phyloP scores from a whole-genome alignment of 1,284 basidiomycete species.

The Cryptococcus wingfieldii region DNA sequence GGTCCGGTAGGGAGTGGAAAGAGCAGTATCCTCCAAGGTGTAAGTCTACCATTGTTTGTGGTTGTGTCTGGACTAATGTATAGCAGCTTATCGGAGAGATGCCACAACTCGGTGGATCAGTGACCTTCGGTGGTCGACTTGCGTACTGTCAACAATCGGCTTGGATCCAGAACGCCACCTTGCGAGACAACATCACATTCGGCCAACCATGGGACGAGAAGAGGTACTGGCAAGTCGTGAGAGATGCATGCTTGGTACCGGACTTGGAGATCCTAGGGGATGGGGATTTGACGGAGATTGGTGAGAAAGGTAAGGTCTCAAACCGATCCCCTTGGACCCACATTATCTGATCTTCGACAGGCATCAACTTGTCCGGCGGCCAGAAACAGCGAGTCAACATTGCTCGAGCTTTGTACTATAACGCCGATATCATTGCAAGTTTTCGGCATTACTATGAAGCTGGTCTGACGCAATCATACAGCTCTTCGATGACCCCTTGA shows the following conservation, averaged over 20 bases:
- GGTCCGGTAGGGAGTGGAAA: constrained; percentile 70
- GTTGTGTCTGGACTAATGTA: constrained; percentile 32
- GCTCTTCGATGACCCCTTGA: constrained; percentile 70
- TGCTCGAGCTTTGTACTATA: constrained; percentile 77
- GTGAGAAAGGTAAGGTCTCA: constrained; percentile 60
- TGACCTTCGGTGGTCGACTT: constrained; percentile 62
- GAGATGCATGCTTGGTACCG: constrained; percentile 67
- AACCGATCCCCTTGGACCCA: too few relatives aligned
- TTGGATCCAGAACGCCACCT: constrained; percentile 72
- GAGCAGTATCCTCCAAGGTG: constrained; percentile 57
- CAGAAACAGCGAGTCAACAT: constrained; percentile 55
- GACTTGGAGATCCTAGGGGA: constrained; percentile 76
- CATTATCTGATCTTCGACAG: too few relatives aligned
- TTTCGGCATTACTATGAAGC: too few relatives aligned
- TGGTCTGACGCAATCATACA: too few relatives aligned
- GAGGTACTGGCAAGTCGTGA: constrained; percentile 70
- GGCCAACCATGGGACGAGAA: constrained; percentile 73
- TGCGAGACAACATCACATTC: constrained; percentile 76
- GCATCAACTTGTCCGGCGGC: constrained; percentile 46
- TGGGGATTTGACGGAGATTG: constrained; percentile 83
- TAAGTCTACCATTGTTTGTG: constrained; percentile 59
- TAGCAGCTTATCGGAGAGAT: constrained; percentile 54
- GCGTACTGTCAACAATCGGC: constrained; percentile 72
- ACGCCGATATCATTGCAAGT: constrained; percentile 72
- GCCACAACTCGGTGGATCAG: constrained; percentile 60